Evolutionary conservation across 139 green algal species (phyloP).

Genomic region (Tetraselmis striata): DNA sequence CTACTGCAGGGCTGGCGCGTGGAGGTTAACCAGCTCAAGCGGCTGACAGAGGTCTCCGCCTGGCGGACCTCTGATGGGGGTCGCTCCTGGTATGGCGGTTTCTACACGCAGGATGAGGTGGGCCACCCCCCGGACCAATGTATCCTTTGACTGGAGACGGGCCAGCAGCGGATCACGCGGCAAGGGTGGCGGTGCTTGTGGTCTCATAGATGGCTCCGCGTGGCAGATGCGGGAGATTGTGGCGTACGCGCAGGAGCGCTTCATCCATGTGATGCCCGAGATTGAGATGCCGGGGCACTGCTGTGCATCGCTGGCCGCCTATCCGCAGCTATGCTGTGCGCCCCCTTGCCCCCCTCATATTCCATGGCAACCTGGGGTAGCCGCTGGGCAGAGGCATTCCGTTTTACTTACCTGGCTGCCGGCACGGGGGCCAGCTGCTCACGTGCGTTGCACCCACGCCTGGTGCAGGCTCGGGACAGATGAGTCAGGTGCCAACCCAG

Average conservation of each 20-base stretch:
- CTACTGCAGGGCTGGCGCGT: conserved; percentile 49
- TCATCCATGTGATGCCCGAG: conserved; percentile 52
- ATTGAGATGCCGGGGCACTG: conserved; percentile 66
- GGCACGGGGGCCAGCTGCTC: not conserved
- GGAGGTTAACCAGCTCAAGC: conserved; percentile 40
- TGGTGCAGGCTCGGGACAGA: conserved; percentile 29
- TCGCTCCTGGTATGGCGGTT: conserved; percentile 37
- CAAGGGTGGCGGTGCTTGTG: no score
- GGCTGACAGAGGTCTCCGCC: conserved; percentile 44
- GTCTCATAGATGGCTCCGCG: no score
- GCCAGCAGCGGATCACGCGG: no score
- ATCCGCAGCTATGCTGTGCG: conserved; percentile 47
- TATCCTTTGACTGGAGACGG: no score
- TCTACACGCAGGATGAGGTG: conserved; percentile 49
- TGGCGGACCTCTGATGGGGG: conserved; percentile 22
- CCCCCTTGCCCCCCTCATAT: not conserved
- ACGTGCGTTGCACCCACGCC: not conserved
- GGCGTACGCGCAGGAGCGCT: conserved; percentile 40
- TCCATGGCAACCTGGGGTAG: no score
- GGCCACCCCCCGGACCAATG: no score
- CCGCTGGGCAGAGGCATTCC: no score
- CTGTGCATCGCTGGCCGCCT: conserved; percentile 48
- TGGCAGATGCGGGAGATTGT: conserved; percentile 45
- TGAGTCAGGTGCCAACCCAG: conserved; percentile 38
- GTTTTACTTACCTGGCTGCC: not conserved